Conservation (phyloP, 306 rosid species). For the Vigna radiata region DNA sequence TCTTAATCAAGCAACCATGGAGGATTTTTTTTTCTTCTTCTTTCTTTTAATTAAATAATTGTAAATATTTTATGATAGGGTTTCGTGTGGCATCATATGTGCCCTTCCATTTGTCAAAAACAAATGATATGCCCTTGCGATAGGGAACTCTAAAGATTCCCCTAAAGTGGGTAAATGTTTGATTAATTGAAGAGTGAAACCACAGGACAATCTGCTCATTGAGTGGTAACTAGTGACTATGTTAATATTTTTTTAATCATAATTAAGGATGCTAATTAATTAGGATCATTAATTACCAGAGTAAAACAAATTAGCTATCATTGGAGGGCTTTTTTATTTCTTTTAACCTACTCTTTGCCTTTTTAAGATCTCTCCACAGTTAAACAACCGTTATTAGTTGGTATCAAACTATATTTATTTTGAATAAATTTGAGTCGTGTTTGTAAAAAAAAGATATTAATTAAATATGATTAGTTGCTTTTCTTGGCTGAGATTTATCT, state of each 20-base stretch:
- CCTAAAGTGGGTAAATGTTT: neutral
- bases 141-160: conserved; percentile 31
- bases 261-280: conserved; percentile 12
- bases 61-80: conserved; percentile 6
- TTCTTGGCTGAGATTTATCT: no score
- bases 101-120: conserved; percentile 15
- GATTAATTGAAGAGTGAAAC: conserved; percentile 21
- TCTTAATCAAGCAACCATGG: conserved; percentile 27
- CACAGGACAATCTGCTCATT: conserved; percentile 2
- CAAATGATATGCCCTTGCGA: conserved; percentile 38
- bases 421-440: no score
- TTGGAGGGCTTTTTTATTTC: neutral
- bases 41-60: neutral
- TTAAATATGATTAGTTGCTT: no score
- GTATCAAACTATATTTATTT: no score
- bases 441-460: no score
- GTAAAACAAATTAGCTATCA: neutral
- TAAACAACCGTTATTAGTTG: neutral
- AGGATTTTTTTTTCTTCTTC: neutral
- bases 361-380: no score
- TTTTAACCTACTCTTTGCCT: no score
- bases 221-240: neutral
- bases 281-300: neutral
- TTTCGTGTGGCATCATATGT: conserved; percentile 39
- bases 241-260: neutral